phyloP scores from a whole-genome alignment of 2,329 filamentous ascomycete genomes.

The Zymoseptoria brevis region DNA sequence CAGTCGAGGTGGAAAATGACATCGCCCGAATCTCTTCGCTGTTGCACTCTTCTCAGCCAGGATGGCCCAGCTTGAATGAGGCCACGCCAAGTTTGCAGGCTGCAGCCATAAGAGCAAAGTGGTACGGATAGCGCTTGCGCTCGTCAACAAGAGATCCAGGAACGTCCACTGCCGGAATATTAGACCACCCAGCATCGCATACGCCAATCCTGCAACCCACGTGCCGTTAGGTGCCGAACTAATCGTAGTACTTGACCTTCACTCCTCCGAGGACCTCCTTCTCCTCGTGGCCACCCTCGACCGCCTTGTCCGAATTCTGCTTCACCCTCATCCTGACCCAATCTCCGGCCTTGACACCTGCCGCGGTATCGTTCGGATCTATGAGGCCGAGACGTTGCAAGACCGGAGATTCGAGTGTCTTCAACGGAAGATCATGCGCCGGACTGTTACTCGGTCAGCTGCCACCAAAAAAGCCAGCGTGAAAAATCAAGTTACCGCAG shows the following conservation, averaged over 20 bases:
- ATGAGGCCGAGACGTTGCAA: conserved; percentile 19
- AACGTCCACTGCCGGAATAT: too few species aligned
- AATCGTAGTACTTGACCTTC: conserved; percentile 27
- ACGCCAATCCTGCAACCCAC: not conserved
- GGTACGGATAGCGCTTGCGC: too few species aligned
- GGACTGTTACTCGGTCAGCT: conserved; percentile 9
- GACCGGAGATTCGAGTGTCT: conserved; percentile 23
- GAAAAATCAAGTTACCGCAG: conserved; percentile 11
- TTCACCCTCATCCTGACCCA: conserved; percentile 24
- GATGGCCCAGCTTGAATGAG: too few species aligned
- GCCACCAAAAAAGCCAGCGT: not conserved
- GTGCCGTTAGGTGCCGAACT: not conserved
- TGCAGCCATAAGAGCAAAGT: too few species aligned
- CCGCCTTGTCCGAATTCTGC: conserved; percentile 22
- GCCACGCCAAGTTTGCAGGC: too few species aligned
- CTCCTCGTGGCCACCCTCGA: conserved; percentile 14
- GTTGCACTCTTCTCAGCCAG: too few species aligned
- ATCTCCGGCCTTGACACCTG: conserved; percentile 22
- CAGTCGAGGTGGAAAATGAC: too few species aligned
- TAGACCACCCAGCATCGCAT: too few species aligned
- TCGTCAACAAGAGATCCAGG: too few species aligned
- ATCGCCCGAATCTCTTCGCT: too few species aligned
- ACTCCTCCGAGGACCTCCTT: conserved; percentile 27
- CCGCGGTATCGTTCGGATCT: conserved; percentile 12
- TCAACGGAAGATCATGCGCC: conserved; percentile 21